phyloP scores from a whole-genome alignment of 1,139 yeast species.

The Pneumocystis sp. region DNA sequence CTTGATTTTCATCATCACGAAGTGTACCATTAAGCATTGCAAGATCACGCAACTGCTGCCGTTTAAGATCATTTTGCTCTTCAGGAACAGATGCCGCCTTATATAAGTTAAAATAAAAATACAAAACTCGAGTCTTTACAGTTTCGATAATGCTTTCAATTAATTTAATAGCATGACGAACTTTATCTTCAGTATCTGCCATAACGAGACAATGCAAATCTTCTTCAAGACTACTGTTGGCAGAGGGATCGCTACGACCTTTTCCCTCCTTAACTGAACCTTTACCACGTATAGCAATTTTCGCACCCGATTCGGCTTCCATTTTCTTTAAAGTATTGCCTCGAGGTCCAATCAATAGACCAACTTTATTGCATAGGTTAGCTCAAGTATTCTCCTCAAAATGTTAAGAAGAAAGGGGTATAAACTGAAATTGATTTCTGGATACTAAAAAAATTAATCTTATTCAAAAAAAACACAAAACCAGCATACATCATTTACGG shows the following conservation, averaged over 20 bases:
- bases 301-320: slow-evolving; percentile 50
- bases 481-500: slow-evolving; percentile 41
- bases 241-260: slow-evolving; percentile 34
- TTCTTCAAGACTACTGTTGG: slow-evolving; percentile 46
- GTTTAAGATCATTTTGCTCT: slow-evolving; percentile 80
- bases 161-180: slow-evolving; percentile 58
- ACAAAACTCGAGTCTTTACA: slow-evolving; percentile 26
- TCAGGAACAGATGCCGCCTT: slow-evolving; percentile 61
- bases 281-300: slow-evolving; percentile 31
- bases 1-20: slow-evolving; percentile 60
- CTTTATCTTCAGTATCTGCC: slow-evolving; percentile 66
- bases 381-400: not conserved
- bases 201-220: slow-evolving; percentile 80
- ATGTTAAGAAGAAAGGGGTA: slow-evolving; percentile 3
- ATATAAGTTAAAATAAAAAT: not conserved
- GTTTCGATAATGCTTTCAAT: slow-evolving; percentile 67
- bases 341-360: slow-evolving; percentile 84
- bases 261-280: slow-evolving; percentile 94
- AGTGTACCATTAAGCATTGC: slow-evolving; percentile 91
- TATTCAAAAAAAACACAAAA: not conserved
- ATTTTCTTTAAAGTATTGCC: slow-evolving; percentile 74
- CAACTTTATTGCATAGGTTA: slow-evolving; percentile 28
- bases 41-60: slow-evolving; percentile 79
- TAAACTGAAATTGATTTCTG: slow-evolving; percentile 49
- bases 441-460: slow-evolving; percentile 30